Evolutionary conservation across 208 protist genomes (phyloP), one percentile per base, ranked within the genome.

Genomic region (Sergeia podlipaevii): DNA sequence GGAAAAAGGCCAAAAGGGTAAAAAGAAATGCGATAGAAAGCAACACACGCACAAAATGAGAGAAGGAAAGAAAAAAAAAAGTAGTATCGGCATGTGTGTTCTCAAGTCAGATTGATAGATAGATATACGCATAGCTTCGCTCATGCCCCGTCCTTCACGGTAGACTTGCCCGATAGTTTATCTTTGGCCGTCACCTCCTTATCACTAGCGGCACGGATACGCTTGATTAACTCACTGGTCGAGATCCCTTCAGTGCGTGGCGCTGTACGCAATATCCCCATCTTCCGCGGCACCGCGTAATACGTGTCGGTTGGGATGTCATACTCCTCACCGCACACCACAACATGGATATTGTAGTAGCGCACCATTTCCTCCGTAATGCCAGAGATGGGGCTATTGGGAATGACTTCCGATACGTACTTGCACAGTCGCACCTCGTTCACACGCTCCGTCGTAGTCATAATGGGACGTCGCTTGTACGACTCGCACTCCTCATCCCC

Each of bases 401-500:
- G 74, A n/a, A 97, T 93, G 17, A 96, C 89, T 68, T 93, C 71
- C 7, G 80, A 89, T 33, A 93, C 89, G 62, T 91, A 93, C 60
- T 91, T 91, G 67, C 85, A 97, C 62, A 90, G 67, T 18, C 68
- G 54, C 51, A 97, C 92, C 75, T 95, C 90, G 34, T 83, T 74
- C 41, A 86, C 76, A 1, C 93, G 80, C 72, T 97, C 93, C 32
- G 80, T 70, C 4, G 68, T 80, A 6, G 87, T 95, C 93, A 97
- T 96, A 70, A 97, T 91, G 2, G 93, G 93, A 6, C 74, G 74
- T 1, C 93, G 85, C 65, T 97, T 97, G 80, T 97, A 97, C 20
- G 26, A 29, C 17, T 60, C 73, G 34, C 80, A 91, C 48, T 95
- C 86, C 48, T 91, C 86, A 38, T 97, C 93, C 20, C 81, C 82